Evolutionary conservation across 139 green algal species (phyloP).

Genomic region (Coelastrella sp.): DNA sequence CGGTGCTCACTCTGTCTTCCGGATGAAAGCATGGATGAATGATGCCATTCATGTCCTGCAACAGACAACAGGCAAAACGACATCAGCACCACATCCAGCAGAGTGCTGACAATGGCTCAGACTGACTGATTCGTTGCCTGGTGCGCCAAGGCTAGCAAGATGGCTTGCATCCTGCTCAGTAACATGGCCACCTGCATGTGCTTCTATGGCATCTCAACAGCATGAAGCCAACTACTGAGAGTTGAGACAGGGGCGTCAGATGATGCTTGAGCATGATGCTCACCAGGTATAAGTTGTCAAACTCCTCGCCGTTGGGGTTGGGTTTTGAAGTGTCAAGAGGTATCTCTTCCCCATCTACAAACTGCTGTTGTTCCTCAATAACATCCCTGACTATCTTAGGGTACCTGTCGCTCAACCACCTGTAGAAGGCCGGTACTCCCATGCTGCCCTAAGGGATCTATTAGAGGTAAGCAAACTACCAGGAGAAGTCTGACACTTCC

Average conservation of each 20-base stretch:
- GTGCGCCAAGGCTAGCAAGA: neutral
- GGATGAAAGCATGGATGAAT: conserved; percentile 99
- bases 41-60: conserved; percentile 99
- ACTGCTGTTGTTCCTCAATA: conserved; percentile 85
- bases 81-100: neutral
- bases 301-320: conserved; percentile 98
- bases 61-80: neutral
- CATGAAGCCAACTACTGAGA: neutral
- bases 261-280: neutral
- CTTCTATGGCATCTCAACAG: no score
- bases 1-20: conserved; percentile 89
- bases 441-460: conserved; percentile 64
- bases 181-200: neutral
- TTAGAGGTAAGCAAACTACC: no score
- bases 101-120: neutral
- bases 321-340: conserved; percentile 90
- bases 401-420: conserved; percentile 98
- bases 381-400: conserved; percentile 95
- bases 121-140: neutral
- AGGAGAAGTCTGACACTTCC: neutral
- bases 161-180: neutral
- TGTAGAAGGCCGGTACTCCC: conserved; percentile 98
- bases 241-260: neutral
- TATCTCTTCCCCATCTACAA: conserved; percentile 84
- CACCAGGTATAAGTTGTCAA: conserved; percentile 98